Evolutionary conservation across 345 rosid genomes (phyloP), one percentile per base, ranked within the genome.

Genomic region (Salix koriyanagi): DNA sequence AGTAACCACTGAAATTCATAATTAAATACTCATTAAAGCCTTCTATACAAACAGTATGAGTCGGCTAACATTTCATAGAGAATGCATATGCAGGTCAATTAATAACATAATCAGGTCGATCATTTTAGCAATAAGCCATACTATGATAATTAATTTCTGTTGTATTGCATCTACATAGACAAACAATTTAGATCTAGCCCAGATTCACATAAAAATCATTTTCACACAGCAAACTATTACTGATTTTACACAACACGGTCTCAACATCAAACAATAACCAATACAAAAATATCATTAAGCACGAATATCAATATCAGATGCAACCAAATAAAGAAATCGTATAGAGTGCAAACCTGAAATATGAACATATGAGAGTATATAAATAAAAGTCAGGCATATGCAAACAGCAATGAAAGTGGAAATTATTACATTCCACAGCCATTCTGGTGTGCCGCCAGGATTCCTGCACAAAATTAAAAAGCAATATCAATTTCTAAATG

Each of bases 311-410:
- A 62, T 11, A 42, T 48, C 39, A 56, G 7, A 25, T 16, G 71
- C 76, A 80, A 65, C 30, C 56, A 28, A 65, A 64, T 61, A 83
- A 73, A 61, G 79, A 72, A 30, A 77, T 68, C 50, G 52, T 26
- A 73, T 41, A 64, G 75, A 74, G 41, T 69, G 44, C 48, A 73
- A 84, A 93, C 98, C 98, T 60, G 99, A 91, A 81, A 91, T 90
- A 83, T 96, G 98, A 76, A 93, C 78, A 84, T 96, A 96, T 19
- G 99, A 86, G 80, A 96, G 89, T 58, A 94, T 82, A 86, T 94
- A 91, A 69, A 88, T 90, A 87, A 92, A 71, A 37, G 96, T 91
- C 80, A 93, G 84, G 88, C 92, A 89, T 65, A 90, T 32, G 48
- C 87, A 76, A 80, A 83, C 84, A 71, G 98, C 94, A 41, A 96